Evolutionary conservation across 2,329 filamentous ascomycete genomes (phyloP).

Genomic region (Cordyceps pruinosa): DNA sequence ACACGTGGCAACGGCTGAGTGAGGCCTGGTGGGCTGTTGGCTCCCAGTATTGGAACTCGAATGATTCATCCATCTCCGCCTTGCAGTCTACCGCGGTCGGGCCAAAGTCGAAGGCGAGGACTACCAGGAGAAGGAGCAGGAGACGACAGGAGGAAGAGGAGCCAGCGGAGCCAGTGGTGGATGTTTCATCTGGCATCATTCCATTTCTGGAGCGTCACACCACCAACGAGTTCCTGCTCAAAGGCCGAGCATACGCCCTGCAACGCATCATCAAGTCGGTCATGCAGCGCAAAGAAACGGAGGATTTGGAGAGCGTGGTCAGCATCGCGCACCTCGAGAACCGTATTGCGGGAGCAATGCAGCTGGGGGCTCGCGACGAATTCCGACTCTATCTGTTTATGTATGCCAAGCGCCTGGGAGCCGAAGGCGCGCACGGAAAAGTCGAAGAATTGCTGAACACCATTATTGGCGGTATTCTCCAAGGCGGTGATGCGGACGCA

Average conservation of each 20-base stretch:
- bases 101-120: constrained; percentile 35
- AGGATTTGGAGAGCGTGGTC: constrained; percentile 83
- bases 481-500: constrained; percentile 37
- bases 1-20: constrained; percentile 88
- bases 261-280: constrained; percentile 87
- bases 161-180: constrained; percentile 35
- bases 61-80: constrained; percentile 79
- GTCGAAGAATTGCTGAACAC: constrained; percentile 86
- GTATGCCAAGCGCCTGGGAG: constrained; percentile 93
- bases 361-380: constrained; percentile 80
- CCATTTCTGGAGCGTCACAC: constrained; percentile 91
- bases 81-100: constrained; percentile 66
- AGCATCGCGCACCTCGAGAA: constrained; percentile 95
- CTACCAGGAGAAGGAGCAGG: constrained; percentile 19
- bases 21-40: constrained; percentile 98
- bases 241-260: constrained; percentile 84
- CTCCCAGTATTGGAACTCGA: constrained; percentile 98
- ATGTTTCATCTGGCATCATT: constrained; percentile 83
- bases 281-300: constrained; percentile 82
- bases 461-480: constrained; percentile 65
- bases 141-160: constrained; percentile 31
- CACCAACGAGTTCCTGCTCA: constrained; percentile 83
- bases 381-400: constrained; percentile 94
- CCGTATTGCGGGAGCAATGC: constrained; percentile 79
- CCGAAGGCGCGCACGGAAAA: constrained; percentile 79